Evolutionary conservation across 179 eudicot genomes (phyloP), one percentile per base, ranked within the genome.

Genomic region (Pouteria campechiana): DNA sequence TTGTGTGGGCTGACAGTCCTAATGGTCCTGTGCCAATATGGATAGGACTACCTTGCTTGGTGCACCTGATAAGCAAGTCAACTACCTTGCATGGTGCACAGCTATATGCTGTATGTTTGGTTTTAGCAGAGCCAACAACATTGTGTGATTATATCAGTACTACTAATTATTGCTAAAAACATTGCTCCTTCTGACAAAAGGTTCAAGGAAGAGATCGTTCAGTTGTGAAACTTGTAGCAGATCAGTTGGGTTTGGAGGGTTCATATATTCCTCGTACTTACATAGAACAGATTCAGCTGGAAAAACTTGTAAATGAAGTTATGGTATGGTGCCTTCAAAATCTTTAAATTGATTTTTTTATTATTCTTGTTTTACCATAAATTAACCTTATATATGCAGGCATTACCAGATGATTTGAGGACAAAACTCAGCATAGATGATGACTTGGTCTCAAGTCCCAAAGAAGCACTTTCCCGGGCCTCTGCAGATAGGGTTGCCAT

Each of bases 211-310:
- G 65, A 74, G 94, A 87, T 28, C 87, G 92, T 34, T 55, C 59
- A 41, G 38, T 68, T 44, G 96, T 87, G 23, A 76, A 74, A 56
- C 10, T 21, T 58, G 65, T 61, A 35, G 94, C 96, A 0, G 81
- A 79, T 46, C 73, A 83, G 62, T 76, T 87, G 63, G 94, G 69
- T 23, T 68, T 83, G 69, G 92, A 87, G 20, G 96, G 96, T 21
- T 63, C 96, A 23, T 87, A 79, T 53, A 61, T 73, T 53, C 90
- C 96, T 20, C 94, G 87, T 21, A 80, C 96, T 17, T 87, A 79
- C 50, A 83, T 87, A 22, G 87, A 87, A 60, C 87, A 87, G 58
- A 79, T 87, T 62, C 94, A 87, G 72, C 65, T 87, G 27, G 96
- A 87, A 48, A 87, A 83, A 60, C 87, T 87, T 31, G 90, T 87